Conservation (phyloP, 2,329 filamentous ascomycete genomes). For the Kalmusia sp. region DNA sequence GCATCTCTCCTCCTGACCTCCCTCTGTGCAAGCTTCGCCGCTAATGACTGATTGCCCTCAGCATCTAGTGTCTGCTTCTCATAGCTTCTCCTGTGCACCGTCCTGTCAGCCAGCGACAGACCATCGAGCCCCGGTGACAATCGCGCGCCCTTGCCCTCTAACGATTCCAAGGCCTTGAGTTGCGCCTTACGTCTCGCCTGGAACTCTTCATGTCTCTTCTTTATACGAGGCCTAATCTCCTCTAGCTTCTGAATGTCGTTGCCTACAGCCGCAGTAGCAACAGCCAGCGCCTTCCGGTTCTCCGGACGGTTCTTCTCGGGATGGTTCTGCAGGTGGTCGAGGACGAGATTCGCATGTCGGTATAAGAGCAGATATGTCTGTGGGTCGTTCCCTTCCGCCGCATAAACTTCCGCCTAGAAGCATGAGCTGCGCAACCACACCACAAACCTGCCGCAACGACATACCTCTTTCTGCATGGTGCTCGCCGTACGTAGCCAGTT, state of each 20-base stretch:
- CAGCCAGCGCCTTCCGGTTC: slow-evolving; percentile 59
- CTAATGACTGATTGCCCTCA: slow-evolving; percentile 38
- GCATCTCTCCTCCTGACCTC: slow-evolving; percentile 44
- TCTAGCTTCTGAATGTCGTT: slow-evolving; percentile 76
- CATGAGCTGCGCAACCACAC: slow-evolving; percentile 20
- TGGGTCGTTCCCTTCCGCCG: slow-evolving; percentile 83
- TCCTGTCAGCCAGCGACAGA: slow-evolving; percentile 22
- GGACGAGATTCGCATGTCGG: slow-evolving; percentile 83
- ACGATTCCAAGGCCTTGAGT: slow-evolving; percentile 29
- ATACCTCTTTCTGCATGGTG: slow-evolving; percentile 80
- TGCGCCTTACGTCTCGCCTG: slow-evolving; percentile 33
- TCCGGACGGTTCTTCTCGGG: slow-evolving; percentile 75
- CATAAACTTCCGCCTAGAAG: slow-evolving; percentile 78
- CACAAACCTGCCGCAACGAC: slow-evolving; percentile 27
- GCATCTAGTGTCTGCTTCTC: slow-evolving; percentile 41
- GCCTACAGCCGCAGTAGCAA: slow-evolving; percentile 68
- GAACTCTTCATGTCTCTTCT: slow-evolving; percentile 67
- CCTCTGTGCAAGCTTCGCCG: slow-evolving; percentile 43
- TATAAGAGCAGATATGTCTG: slow-evolving; percentile 92
- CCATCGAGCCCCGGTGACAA: slow-evolving; percentile 34
- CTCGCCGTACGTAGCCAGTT: slow-evolving; percentile 84
- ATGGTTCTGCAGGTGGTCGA: slow-evolving; percentile 76
- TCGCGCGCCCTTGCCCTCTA: slow-evolving; percentile 28
- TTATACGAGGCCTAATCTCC: slow-evolving; percentile 78
- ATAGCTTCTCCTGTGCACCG: slow-evolving; percentile 28